Evolutionary conservation across 257 asterid species (phyloP).

Genomic region (Solanum medicagineum): DNA sequence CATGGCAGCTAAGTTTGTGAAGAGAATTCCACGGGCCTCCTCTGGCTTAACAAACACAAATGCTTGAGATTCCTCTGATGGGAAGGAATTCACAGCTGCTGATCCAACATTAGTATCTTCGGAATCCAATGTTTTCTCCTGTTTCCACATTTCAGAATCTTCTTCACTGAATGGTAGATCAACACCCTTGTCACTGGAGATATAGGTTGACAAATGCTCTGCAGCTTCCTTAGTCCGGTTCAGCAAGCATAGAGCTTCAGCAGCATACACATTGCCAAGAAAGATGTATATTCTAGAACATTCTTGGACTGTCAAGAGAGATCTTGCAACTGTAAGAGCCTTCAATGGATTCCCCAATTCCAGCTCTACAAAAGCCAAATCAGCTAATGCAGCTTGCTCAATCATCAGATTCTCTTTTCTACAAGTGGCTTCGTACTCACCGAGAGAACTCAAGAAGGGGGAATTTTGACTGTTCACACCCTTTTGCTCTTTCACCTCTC

Average conservation of each 20-base stretch:
- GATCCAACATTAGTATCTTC: conserved; percentile 40
- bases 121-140: conserved; percentile 35
- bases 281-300: conserved; percentile 46
- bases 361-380: conserved; percentile 65
- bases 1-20: conserved; percentile 55
- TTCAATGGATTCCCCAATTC: conserved; percentile 53
- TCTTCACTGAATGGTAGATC: conserved; percentile 57
- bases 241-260: conserved; percentile 81
- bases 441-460: conserved; percentile 31
- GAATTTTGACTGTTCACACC: conserved; percentile 37
- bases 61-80: conserved; percentile 28
- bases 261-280: conserved; percentile 58
- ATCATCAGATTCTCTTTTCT: conserved; percentile 51
- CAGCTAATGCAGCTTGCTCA: conserved; percentile 60
- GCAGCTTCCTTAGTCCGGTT: conserved; percentile 76
- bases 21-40: conserved; percentile 63
- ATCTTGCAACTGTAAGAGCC: conserved; percentile 47
- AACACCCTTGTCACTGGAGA: conserved; percentile 35
- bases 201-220: conserved; percentile 29
- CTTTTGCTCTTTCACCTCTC: conserved; percentile 66
- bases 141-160: conserved; percentile 55
- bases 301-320: conserved; percentile 41
- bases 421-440: conserved; percentile 39
- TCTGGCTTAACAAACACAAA: conserved; percentile 54
- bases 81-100: background rate